Conservation (phyloP, 208 protist species). For the Strigomonas culicis region DNA sequence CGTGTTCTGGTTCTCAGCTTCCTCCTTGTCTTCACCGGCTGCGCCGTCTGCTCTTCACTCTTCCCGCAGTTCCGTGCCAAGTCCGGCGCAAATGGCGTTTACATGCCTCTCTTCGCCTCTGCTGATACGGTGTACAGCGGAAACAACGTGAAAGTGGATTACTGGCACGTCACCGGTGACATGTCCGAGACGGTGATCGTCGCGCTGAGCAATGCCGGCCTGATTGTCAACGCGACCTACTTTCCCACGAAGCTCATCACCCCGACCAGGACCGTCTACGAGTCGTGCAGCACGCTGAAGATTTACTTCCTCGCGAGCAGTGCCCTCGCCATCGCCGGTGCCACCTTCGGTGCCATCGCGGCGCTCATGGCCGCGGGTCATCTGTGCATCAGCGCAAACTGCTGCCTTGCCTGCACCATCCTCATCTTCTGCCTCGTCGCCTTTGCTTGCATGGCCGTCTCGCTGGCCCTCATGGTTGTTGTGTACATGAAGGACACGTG, state of each 20-base stretch:
- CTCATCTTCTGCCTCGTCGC: slow-evolving; percentile 6
- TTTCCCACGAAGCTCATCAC: slow-evolving; percentile 10
- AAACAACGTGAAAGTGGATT: background rate
- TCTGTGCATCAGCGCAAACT: slow-evolving; percentile 5
- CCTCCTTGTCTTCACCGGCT: slow-evolving; percentile 12
- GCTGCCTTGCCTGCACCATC: background rate
- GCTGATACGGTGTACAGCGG: too few species aligned
- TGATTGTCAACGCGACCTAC: too few species aligned
- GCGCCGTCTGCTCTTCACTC: slow-evolving; percentile 12
- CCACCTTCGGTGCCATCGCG: background rate
- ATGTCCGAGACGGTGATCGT: background rate
- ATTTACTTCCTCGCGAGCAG: slow-evolving; percentile 4
- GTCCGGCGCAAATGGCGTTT: background rate
- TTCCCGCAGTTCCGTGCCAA: slow-evolving; percentile 8
- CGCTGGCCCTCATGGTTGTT: slow-evolving; percentile 4
- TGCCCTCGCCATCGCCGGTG: background rate
- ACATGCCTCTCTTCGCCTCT: background rate
- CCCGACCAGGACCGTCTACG: slow-evolving; percentile 8
- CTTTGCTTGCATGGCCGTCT: slow-evolving; percentile 12
- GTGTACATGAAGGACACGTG: slow-evolving; percentile 17
- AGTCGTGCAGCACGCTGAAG: background rate
- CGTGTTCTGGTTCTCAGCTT: slow-evolving; percentile 6
- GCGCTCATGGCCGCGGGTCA: background rate
- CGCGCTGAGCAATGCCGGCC: background rate
- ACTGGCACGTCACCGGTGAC: background rate